Evolutionary conservation across 495 filamentous ascomycete genomes (phyloP), one percentile per base, ranked within the genome.

Genomic region (Talaromyces borbonicus): DNA sequence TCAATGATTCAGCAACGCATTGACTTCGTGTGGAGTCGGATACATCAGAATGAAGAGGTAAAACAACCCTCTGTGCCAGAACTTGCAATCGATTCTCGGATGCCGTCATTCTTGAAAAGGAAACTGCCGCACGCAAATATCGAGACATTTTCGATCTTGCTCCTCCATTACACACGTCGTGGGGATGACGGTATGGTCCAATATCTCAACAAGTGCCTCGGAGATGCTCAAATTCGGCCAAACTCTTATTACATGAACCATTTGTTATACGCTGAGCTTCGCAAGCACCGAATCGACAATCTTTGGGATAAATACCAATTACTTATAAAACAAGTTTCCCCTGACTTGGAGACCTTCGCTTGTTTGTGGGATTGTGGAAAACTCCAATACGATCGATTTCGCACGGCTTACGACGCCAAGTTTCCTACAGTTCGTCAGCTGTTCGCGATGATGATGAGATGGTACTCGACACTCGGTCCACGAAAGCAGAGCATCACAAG

Each of bases 191-290:
- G 66, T 4, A 70, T 73, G 52, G 66, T 83, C 43, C 56, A 72
- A 38, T 66, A 78, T 30, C 61, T 90, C 8, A 75, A 75, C 52
- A 62, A 72, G 26, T 71, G 68, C 16, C 72, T 87, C 33, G 55
- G 62, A 25, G 56, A 73, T 32, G 72, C 81, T 12, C 74, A 80
- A 38, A 75, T 89, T 46, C 63, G 63, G 16, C 74, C 82, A 5
- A 80, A 83, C 47, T 77, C 77, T 33, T 83, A 79, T 57, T 78
- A 87, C 56, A 77, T 88, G 68, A 90, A 88, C 60, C 80, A 87
- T 49, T 60, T 88, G 16, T 72, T 90, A 20, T 76, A 74, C 41
- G 77, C 79, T 16, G 65, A 61, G 58, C 72, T 74, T 48, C 73
- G 59, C 50, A 78, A 59, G 56, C 72, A 69, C 37, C 61, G 77